These are phyloP conservation scores for Tripidium arundinaceum DNA, from an alignment of 202 grass and related monocot species.

Conservation along the genomic window DNA sequence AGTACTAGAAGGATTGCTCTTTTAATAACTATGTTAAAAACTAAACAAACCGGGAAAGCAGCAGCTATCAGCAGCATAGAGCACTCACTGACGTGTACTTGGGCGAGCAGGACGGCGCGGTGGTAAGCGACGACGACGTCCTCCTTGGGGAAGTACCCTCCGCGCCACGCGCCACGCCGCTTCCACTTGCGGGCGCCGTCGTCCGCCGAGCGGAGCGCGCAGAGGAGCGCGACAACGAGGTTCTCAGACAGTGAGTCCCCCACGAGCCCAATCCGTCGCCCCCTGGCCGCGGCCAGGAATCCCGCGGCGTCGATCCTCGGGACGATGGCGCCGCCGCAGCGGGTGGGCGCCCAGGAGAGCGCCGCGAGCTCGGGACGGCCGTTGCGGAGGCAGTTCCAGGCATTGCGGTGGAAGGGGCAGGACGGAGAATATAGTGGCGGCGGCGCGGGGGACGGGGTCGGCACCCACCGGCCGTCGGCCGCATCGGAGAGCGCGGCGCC, in stretches of 20 bases:
- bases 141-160: conserved; percentile 71
- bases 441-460: neutral
- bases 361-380: conserved; percentile 28
- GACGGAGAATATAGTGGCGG: conserved; percentile 48
- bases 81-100: conserved; percentile 82
- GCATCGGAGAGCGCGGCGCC: conserved; percentile 52
- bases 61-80: neutral
- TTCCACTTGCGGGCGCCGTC: conserved; percentile 75
- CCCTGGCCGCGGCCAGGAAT: conserved; percentile 54
- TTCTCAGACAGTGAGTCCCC: conserved; percentile 88
- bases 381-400: conserved; percentile 95
- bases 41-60: neutral
- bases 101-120: conserved; percentile 78
- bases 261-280: conserved; percentile 66
- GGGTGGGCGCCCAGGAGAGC: conserved; percentile 77
- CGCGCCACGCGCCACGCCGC: conserved; percentile 82
- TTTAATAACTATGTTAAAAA: neutral
- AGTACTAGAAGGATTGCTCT: neutral
- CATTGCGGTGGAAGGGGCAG: conserved; percentile 89
- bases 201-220: conserved; percentile 62
- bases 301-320: conserved; percentile 57
- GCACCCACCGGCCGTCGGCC: conserved; percentile 53
- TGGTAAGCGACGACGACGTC: conserved; percentile 79
- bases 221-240: conserved; percentile 70
- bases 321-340: conserved; percentile 56